Conservation (phyloP, 257 asterid genomes). For the Penstemon eatonii region DNA sequence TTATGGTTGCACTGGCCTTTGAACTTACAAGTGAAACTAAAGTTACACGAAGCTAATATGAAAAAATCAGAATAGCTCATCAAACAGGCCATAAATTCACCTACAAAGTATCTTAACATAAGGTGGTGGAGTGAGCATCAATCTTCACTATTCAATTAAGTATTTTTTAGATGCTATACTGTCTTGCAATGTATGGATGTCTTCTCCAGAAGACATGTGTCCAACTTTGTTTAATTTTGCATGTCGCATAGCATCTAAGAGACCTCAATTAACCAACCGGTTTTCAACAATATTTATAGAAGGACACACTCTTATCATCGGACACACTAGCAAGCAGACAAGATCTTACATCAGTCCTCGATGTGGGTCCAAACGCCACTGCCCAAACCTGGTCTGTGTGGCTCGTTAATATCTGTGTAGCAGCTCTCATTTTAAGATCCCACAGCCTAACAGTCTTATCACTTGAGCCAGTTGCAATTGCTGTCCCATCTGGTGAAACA, state of each 20-base stretch:
- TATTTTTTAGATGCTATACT: too few species aligned
- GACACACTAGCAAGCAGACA: slow-evolving; percentile 91
- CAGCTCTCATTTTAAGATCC: slow-evolving; percentile 96
- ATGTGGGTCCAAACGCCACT: slow-evolving; percentile 83
- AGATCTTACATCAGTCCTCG: slow-evolving; percentile 52
- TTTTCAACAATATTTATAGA: slow-evolving; percentile 68
- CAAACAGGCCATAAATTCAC: not conserved
- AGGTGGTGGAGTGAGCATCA: not conserved
- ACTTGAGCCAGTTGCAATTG: slow-evolving; percentile 88
- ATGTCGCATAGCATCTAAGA: too few species aligned
- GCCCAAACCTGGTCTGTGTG: slow-evolving; percentile 95
- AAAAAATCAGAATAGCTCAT: too few species aligned
- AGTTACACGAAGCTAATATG: not conserved
- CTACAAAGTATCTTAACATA: too few species aligned
- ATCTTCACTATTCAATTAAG: too few species aligned
- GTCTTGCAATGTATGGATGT: too few species aligned
- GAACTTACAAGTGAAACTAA: not conserved
- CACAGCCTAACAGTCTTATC: slow-evolving; percentile 81
- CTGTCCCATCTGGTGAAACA: slow-evolving; percentile 84
- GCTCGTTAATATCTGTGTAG: slow-evolving; percentile 75
- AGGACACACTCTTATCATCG: slow-evolving; percentile 80
- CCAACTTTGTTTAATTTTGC: too few species aligned
- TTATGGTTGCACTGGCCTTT: not conserved
- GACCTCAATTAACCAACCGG: too few species aligned
- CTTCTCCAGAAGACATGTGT: too few species aligned